Percentiles rank a stretch among this genome's conserved stretches.
phyloP scores from a whole-genome alignment of 2,329 filamentous ascomycete species.

The Didymella keratinophila region DNA sequence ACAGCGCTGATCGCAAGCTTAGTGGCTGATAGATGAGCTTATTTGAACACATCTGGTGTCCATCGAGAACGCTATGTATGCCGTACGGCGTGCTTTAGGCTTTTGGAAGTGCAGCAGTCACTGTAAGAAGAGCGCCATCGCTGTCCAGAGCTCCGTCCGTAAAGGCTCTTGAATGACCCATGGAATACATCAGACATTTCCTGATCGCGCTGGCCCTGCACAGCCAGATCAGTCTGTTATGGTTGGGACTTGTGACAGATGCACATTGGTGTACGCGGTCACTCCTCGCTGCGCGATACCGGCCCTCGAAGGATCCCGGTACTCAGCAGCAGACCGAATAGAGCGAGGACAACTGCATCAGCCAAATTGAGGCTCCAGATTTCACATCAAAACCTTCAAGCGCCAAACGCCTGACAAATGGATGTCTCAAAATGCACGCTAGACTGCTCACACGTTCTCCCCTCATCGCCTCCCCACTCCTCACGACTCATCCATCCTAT shows the following conservation, averaged over 20 bases:
- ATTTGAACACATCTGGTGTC: neutral
- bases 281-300: no score
- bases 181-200: neutral
- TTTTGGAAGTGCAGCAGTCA: neutral
- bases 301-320: no score
- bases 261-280: no score
- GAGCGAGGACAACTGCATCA: neutral
- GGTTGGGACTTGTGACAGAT: neutral
- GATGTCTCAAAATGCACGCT: slow-evolving; percentile 26
- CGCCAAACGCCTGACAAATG: slow-evolving; percentile 16
- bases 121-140: neutral
- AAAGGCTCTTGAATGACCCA: no score
- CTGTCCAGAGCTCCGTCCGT: no score
- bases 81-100: no score
- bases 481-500: slow-evolving; percentile 38
- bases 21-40: neutral
- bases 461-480: neutral
- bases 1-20: neutral
- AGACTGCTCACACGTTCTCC: neutral
- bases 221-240: neutral
- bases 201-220: neutral
- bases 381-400: neutral
- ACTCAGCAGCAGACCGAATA: neutral
- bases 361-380: neutral
- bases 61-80: neutral